phyloP scores from a whole-genome alignment of 306 rosid genomes.

The Begonia masoniana region DNA sequence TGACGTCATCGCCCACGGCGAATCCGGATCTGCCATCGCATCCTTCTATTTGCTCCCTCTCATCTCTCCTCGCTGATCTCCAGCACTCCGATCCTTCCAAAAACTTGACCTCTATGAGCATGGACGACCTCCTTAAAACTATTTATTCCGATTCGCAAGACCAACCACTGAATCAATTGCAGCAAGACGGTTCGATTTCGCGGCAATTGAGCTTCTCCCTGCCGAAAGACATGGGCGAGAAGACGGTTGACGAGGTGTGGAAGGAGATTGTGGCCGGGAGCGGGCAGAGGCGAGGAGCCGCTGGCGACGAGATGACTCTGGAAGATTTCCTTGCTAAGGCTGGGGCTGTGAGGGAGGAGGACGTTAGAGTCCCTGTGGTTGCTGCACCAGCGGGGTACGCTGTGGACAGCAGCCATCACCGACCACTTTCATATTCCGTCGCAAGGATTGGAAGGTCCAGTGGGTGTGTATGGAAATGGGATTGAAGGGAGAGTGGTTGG shows the following conservation, averaged over 20 bases:
- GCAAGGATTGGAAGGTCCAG: conserved; percentile 16
- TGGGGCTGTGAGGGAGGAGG: conserved; percentile 47
- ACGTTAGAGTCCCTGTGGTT: conserved; percentile 17
- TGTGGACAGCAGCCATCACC: conserved; percentile 4
- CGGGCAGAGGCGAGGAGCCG: conserved; percentile 5
- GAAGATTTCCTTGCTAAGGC: conserved; percentile 57
- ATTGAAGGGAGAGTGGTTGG: conserved; percentile 16
- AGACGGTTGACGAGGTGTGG: conserved; percentile 63
- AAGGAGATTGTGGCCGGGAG: conserved; percentile 28
- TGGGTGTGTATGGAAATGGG: conserved; percentile 22
- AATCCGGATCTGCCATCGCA: conserved; percentile 78
- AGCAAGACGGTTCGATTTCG: conserved; percentile 9
- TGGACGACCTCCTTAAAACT: conserved; percentile 71
- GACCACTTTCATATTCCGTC: conserved; percentile 30
- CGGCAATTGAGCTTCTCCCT: conserved; percentile 8
- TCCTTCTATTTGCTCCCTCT: conserved; percentile 47
- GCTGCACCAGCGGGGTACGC: conserved; percentile 16
- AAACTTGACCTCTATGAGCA: conserved; percentile 24
- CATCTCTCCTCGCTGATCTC: conserved; percentile 39
- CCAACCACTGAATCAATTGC: neutral
- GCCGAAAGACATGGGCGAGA: conserved; percentile 8
- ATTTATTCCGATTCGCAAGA: conserved; percentile 23
- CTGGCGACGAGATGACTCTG: conserved; percentile 27
- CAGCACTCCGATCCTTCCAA: conserved; percentile 21
- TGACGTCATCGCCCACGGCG: conserved; percentile 30